Base-by-base conservation (phyloP, 2,329 filamentous ascomycete species). In the Paecilomyces variotii region DNA sequence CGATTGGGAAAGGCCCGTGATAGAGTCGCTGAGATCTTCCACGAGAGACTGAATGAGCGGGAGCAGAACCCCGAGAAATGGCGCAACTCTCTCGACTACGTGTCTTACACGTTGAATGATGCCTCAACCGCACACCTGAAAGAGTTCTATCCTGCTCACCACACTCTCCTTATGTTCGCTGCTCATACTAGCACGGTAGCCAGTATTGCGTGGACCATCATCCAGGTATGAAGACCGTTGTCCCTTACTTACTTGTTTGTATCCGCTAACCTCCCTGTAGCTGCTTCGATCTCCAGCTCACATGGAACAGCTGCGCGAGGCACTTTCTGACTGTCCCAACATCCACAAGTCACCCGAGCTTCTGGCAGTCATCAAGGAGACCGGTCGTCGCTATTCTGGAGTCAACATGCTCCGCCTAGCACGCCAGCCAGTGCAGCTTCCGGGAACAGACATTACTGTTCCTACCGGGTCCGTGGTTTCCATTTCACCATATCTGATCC, bases 171-270 rank as follows among this genome's bases (percentile, higher is more conserved):
- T 2, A 60, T 61, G 60, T 62, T 63, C 30, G 60, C 61, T 32
- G 60, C 60, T 34, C 61, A 63, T 49, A 63, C 60, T 4, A 62
- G 58, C 28, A 63, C 61, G 12, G 60, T 60, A 24, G 60, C 61
- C 5, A 61, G 58, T 28, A 59, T 62, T 56, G 56, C 60, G 19
- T 63, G 61, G 61, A 60, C 60, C 11, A 54, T 63, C n/a, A 30
- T 62, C 14, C 60, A 63, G 56, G 60, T 60, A 52, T 27, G 50
- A n/a, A 45, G 19, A 12, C 10, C 4, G 2, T 6, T 19, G 19
- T 2, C 24, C 24, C 7, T 12, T 2, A 26, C 27, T 14, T 28
- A 5, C 27, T 14, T 28, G 3, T 5, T 52, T 28, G 6, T 2
- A 28, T 26, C 27, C 50, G 3, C 50, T 52, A 9, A 52, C 50